phyloP scores from a whole-genome alignment of 2,329 filamentous ascomycete genomes.

The Colletotrichum tabaci region DNA sequence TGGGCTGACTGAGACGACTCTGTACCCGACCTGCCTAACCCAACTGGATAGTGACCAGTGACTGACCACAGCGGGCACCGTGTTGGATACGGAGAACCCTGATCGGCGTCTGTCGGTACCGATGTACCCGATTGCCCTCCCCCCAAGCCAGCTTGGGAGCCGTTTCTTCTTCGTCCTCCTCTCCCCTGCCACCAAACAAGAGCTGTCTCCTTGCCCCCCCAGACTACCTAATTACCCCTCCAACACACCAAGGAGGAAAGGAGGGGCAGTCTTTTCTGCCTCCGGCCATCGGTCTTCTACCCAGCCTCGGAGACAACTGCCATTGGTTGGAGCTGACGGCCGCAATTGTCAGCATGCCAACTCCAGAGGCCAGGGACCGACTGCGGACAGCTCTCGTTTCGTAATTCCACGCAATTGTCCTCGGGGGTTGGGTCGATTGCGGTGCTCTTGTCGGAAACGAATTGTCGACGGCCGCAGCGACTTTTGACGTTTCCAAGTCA shows the following conservation, averaged over 20 bases:
- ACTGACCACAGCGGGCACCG: conserved; percentile 16
- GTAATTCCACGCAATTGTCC: conserved; percentile 16
- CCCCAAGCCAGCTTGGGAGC: conserved; percentile 14
- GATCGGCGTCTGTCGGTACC: conserved; percentile 27
- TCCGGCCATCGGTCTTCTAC: conserved; percentile 37
- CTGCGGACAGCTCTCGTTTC: conserved; percentile 30
- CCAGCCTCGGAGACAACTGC: conserved; percentile 9
- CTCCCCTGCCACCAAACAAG: conserved; percentile 5
- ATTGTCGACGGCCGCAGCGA: background rate
- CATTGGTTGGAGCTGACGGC: conserved; percentile 22
- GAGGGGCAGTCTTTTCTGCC: conserved; percentile 1
- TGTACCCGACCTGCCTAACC: conserved; percentile 19
- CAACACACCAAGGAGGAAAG: background rate
- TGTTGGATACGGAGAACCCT: conserved; percentile 38
- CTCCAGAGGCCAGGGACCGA: conserved; percentile 23
- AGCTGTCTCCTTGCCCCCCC: background rate
- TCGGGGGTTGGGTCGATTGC: background rate
- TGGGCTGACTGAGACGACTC: background rate
- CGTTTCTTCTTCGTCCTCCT: conserved; percentile 17
- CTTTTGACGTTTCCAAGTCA: background rate
- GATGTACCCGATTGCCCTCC: conserved; percentile 19
- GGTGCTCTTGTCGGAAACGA: background rate
- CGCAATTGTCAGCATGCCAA: conserved; percentile 22
- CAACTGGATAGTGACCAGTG: background rate
- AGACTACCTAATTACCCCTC: conserved; percentile 3